These are phyloP conservation scores for Leptosphaerulina australis DNA, from an alignment of 2,329 filamentous ascomycete genomes.

Conservation along the genomic window DNA sequence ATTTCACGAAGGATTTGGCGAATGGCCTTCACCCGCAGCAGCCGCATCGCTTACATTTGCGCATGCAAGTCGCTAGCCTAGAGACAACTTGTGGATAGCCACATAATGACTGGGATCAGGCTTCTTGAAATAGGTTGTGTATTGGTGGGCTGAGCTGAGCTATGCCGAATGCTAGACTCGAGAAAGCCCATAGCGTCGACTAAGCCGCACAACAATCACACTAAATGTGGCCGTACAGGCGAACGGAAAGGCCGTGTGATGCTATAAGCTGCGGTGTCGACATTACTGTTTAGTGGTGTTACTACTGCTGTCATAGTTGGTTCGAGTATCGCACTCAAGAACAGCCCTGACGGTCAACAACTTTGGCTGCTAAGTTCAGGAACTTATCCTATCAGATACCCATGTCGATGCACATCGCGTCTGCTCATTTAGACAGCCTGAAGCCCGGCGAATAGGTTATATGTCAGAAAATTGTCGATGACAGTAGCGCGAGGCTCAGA, in stretches of 20 bases:
- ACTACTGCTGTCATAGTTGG: too few relatives aligned
- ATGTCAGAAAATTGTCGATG: too few relatives aligned
- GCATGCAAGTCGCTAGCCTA: neutral
- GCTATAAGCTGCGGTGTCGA: conserved; percentile 2
- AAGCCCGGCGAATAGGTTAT: too few relatives aligned
- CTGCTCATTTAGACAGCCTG: too few relatives aligned
- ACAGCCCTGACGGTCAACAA: too few relatives aligned
- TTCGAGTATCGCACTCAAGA: too few relatives aligned
- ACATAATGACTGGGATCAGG: neutral
- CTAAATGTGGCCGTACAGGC: conserved; percentile 3
- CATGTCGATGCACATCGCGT: too few relatives aligned
- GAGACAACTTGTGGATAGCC: neutral
- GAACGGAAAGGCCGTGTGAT: neutral
- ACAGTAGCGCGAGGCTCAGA: too few relatives aligned
- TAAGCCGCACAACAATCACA: conserved; percentile 11
- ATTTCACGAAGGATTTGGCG: neutral
- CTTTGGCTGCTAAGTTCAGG: too few relatives aligned
- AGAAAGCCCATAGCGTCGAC: neutral
- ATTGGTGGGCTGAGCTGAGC: conserved; percentile 12
- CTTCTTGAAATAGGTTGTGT: conserved; percentile 9
- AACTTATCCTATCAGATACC: too few relatives aligned
- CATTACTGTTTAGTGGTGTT: neutral
- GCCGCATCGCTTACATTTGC: conserved; percentile 18
- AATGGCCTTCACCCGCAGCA: conserved; percentile 10
- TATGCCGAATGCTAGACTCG: conserved; percentile 5